Evolutionary conservation across 768 basidiomycete genomes (phyloP), one percentile per base, ranked within the genome.

Genomic region (Boletus tomentosulus): DNA sequence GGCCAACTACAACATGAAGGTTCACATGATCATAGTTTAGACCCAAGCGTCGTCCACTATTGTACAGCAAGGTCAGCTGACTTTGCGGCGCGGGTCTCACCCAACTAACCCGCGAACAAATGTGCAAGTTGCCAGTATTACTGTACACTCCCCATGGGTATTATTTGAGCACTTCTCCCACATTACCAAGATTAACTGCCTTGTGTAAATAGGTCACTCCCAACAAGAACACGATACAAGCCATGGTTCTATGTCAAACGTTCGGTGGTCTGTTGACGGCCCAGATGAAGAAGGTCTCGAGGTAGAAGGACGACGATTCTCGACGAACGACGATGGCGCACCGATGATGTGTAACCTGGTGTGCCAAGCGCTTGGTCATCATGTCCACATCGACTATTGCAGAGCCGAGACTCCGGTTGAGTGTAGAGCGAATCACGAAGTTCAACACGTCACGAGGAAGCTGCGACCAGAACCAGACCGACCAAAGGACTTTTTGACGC

Each of bases 311-410:
- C 74, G 76, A 48, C 78, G 74, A 48, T 84, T 80, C 62, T 78
- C 74, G 5, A 61, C 76, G 0, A 73, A 74, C 37, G 80, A 82
- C 43, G 77, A 79, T 28, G 82, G 83, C 8, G 81, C 81, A 1
- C 83, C 83, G 1, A 81, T 83, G 79, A 74, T 84, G 71, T 85
- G 83, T 63, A 82, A 71, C 44, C 62, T 83, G 19, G 69, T 81
- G 34, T 85, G 83, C 59, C 66, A 73, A 24, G 65, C 75, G 5
- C 69, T 82, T 57, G 81, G 80, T 4, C 64, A 84, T 34, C 83
- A 85, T 49, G 70, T 67, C 2, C 83, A 85, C 54, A 66, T 84
- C 52, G 81, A 81, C 58, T 79, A 76, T 51, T 85, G 84, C 58
- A 73, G 80, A 16, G 68, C 76, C 1, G 55, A 72, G 49, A 55